phyloP scores from a whole-genome alignment of 768 basidiomycete genomes.

The Erythrobasidium yunnanense region DNA sequence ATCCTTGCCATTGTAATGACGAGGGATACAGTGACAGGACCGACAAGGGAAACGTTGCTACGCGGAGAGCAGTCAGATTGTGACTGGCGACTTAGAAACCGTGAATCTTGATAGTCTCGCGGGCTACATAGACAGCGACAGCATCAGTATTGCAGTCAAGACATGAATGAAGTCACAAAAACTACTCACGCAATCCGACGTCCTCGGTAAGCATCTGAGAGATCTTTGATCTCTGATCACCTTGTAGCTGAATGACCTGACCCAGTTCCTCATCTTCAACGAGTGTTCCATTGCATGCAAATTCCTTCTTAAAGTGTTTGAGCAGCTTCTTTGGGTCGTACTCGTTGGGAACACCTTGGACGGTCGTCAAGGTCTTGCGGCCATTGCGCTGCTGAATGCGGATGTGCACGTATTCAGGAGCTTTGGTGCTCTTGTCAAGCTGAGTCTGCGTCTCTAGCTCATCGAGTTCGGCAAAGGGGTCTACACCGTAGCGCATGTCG shows the following conservation, averaged over 20 bases:
- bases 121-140: constrained; percentile 3
- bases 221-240: constrained; percentile 90
- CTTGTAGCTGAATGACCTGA: constrained; percentile 94
- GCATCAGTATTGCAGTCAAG: background rate
- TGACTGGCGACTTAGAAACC: too few relatives aligned
- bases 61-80: too few relatives aligned
- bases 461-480: constrained; percentile 29
- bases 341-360: constrained; percentile 90
- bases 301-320: constrained; percentile 94
- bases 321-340: constrained; percentile 96
- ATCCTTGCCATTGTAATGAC: too few relatives aligned
- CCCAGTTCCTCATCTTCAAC: constrained; percentile 93
- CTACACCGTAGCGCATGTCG: background rate
- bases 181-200: constrained; percentile 55
- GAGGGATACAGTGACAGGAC: too few relatives aligned
- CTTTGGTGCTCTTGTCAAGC: constrained; percentile 29
- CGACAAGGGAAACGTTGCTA: background rate
- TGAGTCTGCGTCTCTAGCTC: constrained; percentile 27
- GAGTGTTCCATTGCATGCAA: constrained; percentile 70
- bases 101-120: constrained; percentile 39
- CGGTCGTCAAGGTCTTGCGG: constrained; percentile 91
- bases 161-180: background rate
- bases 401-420: constrained; percentile 67
- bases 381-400: constrained; percentile 99
- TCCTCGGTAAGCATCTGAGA: constrained; percentile 73